A percentile compares a stretch with the other conserved stretches of the same genome.
Conservation (phyloP, 176 grass and related monocot genomes). For the Oryza meridionalis region DNA sequence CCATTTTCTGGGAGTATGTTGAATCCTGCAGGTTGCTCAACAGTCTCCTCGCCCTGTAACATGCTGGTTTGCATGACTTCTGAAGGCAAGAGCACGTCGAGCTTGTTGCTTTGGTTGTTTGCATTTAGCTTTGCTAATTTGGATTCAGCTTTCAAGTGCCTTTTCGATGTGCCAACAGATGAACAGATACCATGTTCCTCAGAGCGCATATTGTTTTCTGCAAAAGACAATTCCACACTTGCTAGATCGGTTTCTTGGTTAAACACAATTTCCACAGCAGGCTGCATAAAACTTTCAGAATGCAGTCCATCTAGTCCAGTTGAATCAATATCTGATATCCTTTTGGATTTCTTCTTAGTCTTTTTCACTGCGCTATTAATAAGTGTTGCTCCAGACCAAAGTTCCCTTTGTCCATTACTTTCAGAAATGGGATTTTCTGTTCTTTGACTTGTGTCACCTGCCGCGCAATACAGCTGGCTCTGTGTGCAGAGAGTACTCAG, state of each 20-base stretch:
- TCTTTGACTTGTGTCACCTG: constrained; percentile 24
- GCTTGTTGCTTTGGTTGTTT: constrained; percentile 33
- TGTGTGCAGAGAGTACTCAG: constrained; percentile 36
- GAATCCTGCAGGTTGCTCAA: constrained; percentile 18
- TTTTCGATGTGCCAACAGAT: constrained; percentile 15
- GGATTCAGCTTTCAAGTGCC: constrained; percentile 32
- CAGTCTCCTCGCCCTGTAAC: background rate
- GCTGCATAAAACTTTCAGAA: constrained; percentile 36
- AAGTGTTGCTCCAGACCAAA: constrained; percentile 30
- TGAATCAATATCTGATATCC: constrained; percentile 61
- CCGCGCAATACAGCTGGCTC: constrained; percentile 14
- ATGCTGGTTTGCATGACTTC: constrained; percentile 22
- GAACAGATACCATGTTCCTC: constrained; percentile 32
- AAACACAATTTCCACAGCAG: constrained; percentile 26
- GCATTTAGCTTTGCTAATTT: constrained; percentile 37
- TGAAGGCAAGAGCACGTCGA: constrained; percentile 5
- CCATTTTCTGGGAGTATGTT: constrained; percentile 20
- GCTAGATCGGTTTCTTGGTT: constrained; percentile 14
- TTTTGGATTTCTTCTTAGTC: constrained; percentile 66
- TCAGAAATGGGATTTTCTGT: constrained; percentile 24
- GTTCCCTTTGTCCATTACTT: constrained; percentile 15
- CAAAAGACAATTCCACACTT: constrained; percentile 24
- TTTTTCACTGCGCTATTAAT: constrained; percentile 61
- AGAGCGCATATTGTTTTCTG: constrained; percentile 6
- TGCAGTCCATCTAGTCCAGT: constrained; percentile 44